phyloP scores from a whole-genome alignment of 768 basidiomycete genomes.

The Russula foetens region DNA sequence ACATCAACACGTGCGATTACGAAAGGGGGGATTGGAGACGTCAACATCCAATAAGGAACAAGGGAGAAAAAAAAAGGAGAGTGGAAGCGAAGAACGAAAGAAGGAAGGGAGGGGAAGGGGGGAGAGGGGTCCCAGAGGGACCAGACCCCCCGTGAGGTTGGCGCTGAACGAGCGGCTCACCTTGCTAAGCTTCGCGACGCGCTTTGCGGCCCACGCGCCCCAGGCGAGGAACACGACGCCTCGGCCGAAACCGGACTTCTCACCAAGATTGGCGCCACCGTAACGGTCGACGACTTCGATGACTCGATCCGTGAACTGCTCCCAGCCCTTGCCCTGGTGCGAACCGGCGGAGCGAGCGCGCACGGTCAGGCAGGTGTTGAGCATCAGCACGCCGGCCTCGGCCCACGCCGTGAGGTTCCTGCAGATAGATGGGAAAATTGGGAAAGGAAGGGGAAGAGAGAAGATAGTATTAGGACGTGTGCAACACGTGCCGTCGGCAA shows the following conservation, averaged over 20 bases:
- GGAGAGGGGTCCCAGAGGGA: not conserved
- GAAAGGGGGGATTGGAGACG: not conserved
- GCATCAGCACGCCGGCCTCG: slow-evolving; percentile 76
- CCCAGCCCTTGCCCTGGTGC: slow-evolving; percentile 86
- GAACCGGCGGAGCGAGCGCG: slow-evolving; percentile 66
- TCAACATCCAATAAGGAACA: not conserved
- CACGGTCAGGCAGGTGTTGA: slow-evolving; percentile 92
- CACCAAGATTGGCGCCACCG: slow-evolving; percentile 60
- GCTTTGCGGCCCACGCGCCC: slow-evolving; percentile 82
- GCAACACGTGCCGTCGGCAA: not conserved
- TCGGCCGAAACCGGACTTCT: slow-evolving; percentile 46
- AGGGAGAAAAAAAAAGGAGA: not conserved
- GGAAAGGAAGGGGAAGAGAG: too few species aligned
- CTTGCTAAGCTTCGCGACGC: slow-evolving; percentile 68
- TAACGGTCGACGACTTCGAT: slow-evolving; percentile 70
- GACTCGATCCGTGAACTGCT: slow-evolving; percentile 79
- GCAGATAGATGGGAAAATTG: too few species aligned
- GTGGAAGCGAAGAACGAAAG: not conserved
- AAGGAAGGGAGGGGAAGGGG: not conserved
- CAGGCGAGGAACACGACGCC: slow-evolving; percentile 87
- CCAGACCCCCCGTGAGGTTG: not conserved
- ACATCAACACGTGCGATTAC: not conserved
- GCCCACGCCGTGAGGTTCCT: slow-evolving; percentile 83
- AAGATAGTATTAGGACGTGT: not conserved
- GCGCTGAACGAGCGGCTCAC: slow-evolving; percentile 36